These are phyloP conservation scores for Angomonas deanei DNA, from an alignment of 208 protist genomes.

Conservation along the genomic window DNA sequence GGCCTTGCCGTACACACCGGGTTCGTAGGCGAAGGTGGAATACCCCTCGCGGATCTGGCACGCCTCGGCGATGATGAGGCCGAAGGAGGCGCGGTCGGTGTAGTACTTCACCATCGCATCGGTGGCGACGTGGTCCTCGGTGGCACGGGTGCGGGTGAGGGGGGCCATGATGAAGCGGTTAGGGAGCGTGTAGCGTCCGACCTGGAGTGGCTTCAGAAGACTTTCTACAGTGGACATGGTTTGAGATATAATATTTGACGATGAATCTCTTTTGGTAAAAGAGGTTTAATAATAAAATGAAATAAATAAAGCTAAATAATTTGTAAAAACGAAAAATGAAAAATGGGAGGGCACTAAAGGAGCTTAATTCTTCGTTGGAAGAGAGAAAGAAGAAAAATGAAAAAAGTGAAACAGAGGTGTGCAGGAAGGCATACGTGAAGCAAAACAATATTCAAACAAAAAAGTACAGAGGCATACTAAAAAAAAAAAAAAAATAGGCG, in stretches of 20 bases:
- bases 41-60: conserved; percentile 47
- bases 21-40: conserved; percentile 28
- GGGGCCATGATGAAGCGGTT: conserved; percentile 69
- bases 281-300: conserved; percentile 17
- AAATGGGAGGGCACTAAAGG: neutral
- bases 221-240: neutral
- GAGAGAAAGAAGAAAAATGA: conserved; percentile 5
- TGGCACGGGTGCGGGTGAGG: conserved; percentile 59
- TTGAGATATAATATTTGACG: conserved; percentile 22
- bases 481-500: too few species aligned
- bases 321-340: conserved; percentile 11
- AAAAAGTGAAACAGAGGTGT: conserved; percentile 7
- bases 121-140: conserved; percentile 33
- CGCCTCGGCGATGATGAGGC: conserved; percentile 69
- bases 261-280: conserved; percentile 41
- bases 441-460: too few species aligned
- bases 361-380: neutral
- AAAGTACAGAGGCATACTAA: too few species aligned
- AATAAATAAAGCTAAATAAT: conserved; percentile 8
- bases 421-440: too few species aligned
- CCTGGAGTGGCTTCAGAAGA: conserved; percentile 32
- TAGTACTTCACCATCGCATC: conserved; percentile 58
- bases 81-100: conserved; percentile 48
- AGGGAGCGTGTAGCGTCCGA: conserved; percentile 23
- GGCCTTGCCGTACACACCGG: conserved; percentile 49